Base-by-base conservation (phyloP, 2,329 filamentous ascomycete species). In the Sporothrix schenckii region DNA sequence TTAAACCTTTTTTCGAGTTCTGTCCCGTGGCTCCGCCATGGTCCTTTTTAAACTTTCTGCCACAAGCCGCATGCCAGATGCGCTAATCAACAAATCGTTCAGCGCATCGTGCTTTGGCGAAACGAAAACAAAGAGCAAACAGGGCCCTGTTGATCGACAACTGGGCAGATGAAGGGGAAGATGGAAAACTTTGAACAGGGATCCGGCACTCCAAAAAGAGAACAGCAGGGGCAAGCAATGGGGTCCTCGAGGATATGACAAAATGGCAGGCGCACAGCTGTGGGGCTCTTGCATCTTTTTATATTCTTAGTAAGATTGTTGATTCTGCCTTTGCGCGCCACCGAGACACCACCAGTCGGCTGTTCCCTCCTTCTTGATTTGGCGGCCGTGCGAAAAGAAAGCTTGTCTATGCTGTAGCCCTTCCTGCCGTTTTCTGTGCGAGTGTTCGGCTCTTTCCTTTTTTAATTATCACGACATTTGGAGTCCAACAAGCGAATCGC, bases 1-100 rank as follows among this genome's bases (percentile, higher is more conserved):
- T 34, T 9, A 34, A 7, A 9, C 34, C 6, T 34, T 39, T 39
- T 56, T 34, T 34, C 53, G 2, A 54, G 52, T 34, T 58, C 54
- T 34, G 34, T 34, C 5, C 34, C 34, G 16, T 49, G 44, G 4
- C 9, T 61, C 39, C 30, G 56, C 34, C 56, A 61, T 41, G 2
- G n/a, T 11, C 2, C 21, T 39, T 41, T 41, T 30, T 7, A 58
- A 39, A 39, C 30, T 60, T 14, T 41, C 34, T 60, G 56, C 2
- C 5, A 24, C 24, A 30, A 5, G 52, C 24, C 13, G 56, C 34
- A 14, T 41, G 16, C 16, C n/a, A 30, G 41, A 34, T 27, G 13
- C 60, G 60, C 58, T 44, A 63, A 63, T 39, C 27, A 63, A 27
- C 39, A 47, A 27, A 63, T 47, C 47, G 58, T 63, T 47, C 58